Evolutionary conservation across 2,329 filamentous ascomycete genomes (phyloP), one percentile per base, ranked within the genome.

Genomic region (Cladobotryum protrusum): DNA sequence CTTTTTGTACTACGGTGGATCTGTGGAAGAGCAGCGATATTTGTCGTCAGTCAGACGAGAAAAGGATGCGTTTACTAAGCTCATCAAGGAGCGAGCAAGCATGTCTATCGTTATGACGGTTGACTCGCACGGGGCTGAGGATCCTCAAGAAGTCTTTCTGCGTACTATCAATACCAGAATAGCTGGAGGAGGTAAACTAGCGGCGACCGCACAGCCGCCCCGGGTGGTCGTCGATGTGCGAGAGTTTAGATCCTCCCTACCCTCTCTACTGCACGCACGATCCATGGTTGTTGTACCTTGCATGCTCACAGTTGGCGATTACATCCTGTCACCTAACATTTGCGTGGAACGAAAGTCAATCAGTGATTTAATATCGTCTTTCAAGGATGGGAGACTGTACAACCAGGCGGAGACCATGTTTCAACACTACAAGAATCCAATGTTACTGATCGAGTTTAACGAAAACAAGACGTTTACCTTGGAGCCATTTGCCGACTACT

Each of bases 401-500:
- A 88, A 82, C 59, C 93, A 99, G 72, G 86, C 87, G 37, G 92
- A 97, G 69, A 84, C 87, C 43, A 97, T 99, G 92, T 86, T 95
- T 52, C 83, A 89, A 65, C 85, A 97, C 71, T 99, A 99, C 79
- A 86, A 86, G 62, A 83, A 71, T 57, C 86, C 90, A 0, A 88
- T 97, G 81, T 82, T 99, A 6, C 81, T 99, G 41, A 97, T 99
- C 62, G 93, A 99, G 68, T 99, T 99, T 66, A 91, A 96, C 65
- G 87, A 95, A 64, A 92, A 95, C 72, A 96, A 95, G 67, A 92
- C 89, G 4, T 99, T 99, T 68, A 97, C 91, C 1, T 83, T 99
- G 14, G 93, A 92, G 66, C 86, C 87, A 0, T 79, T 89, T 60
- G 84, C 85, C 44, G 84, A 87, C 68, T 61, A 85, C 47, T 76